Conservation (phyloP, 2,329 filamentous ascomycete genomes). For the Aspergillus caelatus region DNA sequence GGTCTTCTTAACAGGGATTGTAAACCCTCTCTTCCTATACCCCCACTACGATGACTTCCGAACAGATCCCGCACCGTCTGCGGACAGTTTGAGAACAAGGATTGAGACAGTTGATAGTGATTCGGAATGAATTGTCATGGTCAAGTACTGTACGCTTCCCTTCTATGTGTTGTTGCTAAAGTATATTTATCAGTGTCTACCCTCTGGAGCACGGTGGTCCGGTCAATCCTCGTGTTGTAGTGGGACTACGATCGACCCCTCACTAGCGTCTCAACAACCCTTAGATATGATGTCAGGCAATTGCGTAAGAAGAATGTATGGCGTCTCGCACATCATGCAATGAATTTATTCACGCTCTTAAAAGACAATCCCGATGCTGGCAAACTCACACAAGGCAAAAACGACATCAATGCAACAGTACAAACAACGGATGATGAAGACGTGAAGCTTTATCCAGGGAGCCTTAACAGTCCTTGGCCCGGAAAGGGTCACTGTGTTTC, state of each 20-base stretch:
- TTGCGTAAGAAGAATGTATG: neutral
- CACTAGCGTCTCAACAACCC: neutral
- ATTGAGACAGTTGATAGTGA: too few species aligned
- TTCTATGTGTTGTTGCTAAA: neutral
- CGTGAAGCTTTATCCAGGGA: neutral
- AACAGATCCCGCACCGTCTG: neutral
- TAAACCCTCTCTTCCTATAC: neutral
- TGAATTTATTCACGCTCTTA: neutral
- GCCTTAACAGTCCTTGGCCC: neutral
- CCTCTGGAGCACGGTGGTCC: neutral
- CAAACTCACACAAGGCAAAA: neutral
- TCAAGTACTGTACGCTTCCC: neutral
- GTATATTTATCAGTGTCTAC: too few species aligned
- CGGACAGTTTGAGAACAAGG: too few species aligned
- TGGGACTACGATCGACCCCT: neutral
- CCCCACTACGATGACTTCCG: neutral
- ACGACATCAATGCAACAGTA: neutral
- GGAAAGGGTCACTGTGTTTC: neutral
- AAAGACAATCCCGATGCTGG: neutral
- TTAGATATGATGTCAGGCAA: constrained; percentile 6
- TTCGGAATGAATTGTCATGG: too few species aligned
- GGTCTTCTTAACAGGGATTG: too few species aligned
- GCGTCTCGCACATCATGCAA: neutral
- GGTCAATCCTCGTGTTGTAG: neutral
- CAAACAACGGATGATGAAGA: neutral